Evolutionary conservation across 352 stramenopile species (phyloP), one percentile per base, ranked within the genome.

Genomic region (Globisporangium polare): DNA sequence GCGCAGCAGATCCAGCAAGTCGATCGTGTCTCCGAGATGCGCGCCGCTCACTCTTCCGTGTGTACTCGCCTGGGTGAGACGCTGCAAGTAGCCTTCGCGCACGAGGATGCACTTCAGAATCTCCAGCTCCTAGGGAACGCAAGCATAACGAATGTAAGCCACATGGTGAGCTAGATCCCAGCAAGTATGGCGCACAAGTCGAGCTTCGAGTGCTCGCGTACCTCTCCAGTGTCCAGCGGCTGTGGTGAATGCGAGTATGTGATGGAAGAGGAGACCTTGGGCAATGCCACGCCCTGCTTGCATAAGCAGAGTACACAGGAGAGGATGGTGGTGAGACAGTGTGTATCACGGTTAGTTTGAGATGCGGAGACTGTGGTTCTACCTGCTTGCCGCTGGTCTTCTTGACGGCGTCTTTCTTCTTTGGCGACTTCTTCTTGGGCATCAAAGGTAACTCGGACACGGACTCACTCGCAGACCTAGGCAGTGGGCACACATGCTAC

Each of bases 41-140:
- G 72, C 61, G 0, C 78, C 81, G 37, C 67, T 83, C 18, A 89
- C 60, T 56, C 74, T 73, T 0, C 73, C 69, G 5, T 67, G 59
- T 13, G 60, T 58, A 58, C 72, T 88, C 1, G 88, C 75, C 0
- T 79, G 71, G 5, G 52, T 45, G 15, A 97, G 71, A 0, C 90
- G 81, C 58, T 92, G 73, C 9, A 97, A 49, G 54, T 97, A 97
- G 8, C 86, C 89, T 77, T 97, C 90, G 8, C 90, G 80, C 0
- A 97, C 77, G 29, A 97, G 78, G 43, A 97, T 92, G 56, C 78
- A 85, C 53, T 97, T 97, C 46, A 97, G 71, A 17, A 95, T 74
- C 50, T 97, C 89, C 20, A 97, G 72, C 53, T 97, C 90, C 77
- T 92, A 47, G 22, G 20, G 17, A 43, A 45, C 7, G 29, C 29